phyloP scores from a whole-genome alignment of 2,329 filamentous ascomycete genomes.

The Fusarium paranaense region DNA sequence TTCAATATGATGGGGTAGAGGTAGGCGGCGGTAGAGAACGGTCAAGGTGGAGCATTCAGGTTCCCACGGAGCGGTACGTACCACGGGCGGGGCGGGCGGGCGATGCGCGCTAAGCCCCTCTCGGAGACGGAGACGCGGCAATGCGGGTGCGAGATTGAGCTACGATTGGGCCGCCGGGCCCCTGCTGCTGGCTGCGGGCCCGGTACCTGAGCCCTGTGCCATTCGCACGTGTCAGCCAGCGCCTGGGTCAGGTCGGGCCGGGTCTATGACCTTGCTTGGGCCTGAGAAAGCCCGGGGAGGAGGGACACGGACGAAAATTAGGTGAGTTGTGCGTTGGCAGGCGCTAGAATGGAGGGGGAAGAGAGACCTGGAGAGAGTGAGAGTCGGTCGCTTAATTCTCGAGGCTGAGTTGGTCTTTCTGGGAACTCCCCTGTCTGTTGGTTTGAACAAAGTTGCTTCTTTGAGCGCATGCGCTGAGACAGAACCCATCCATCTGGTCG shows the following conservation, averaged over 20 bases:
- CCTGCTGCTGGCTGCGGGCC: constrained; percentile 1
- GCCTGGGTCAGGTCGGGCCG: constrained; percentile 32
- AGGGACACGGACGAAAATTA: neutral
- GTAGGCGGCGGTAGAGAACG: constrained; percentile 4
- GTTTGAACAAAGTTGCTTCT: neutral
- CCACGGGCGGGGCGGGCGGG: constrained; percentile 15
- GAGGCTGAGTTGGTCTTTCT: constrained; percentile 10
- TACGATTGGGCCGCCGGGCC: constrained; percentile 23
- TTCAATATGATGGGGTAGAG: constrained; percentile 39
- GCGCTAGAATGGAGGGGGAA: constrained; percentile 21
- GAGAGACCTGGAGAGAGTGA: neutral
- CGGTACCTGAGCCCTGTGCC: constrained; percentile 41
- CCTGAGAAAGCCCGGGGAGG: neutral
- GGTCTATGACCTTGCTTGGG: constrained; percentile 12
- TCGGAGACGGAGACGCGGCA: constrained; percentile 26
- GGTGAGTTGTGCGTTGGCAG: constrained; percentile 37
- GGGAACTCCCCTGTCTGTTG: constrained; percentile 1
- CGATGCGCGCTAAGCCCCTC: constrained; percentile 17
- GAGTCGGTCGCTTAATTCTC: neutral
- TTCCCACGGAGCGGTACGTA: constrained; percentile 22
- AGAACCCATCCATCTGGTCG: constrained; percentile 26
- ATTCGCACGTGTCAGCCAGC: constrained; percentile 40
- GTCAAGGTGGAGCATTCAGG: neutral
- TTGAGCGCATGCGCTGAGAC: constrained; percentile 3
- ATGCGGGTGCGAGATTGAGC: constrained; percentile 33